Percentiles rank a stretch among this genome's conserved stretches.
phyloP scores from a whole-genome alignment of 352 stramenopile genomes.

The Phytophthora podocarpi region DNA sequence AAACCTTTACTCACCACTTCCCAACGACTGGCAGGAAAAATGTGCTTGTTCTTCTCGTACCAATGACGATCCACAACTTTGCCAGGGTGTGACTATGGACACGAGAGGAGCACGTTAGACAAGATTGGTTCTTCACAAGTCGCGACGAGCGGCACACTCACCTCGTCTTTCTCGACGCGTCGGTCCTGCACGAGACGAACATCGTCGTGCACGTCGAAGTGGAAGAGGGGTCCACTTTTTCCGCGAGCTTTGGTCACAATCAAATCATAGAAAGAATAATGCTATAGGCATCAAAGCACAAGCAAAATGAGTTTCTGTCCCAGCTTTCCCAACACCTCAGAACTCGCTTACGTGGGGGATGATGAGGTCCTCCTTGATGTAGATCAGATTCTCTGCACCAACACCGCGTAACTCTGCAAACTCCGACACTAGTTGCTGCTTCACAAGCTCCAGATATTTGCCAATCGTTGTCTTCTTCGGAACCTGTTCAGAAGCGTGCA shows the following conservation, averaged over 20 bases:
- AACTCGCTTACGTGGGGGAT: slow-evolving; percentile 87
- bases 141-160: slow-evolving; percentile 14
- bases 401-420: slow-evolving; percentile 94
- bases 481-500: slow-evolving; percentile 40
- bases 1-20: slow-evolving; percentile 81
- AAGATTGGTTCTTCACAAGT: background rate
- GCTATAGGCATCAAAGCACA: slow-evolving; percentile 40
- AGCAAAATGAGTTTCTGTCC: slow-evolving; percentile 10
- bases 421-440: slow-evolving; percentile 90
- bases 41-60: slow-evolving; percentile 99
- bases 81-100: slow-evolving; percentile 91
- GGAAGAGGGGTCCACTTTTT: slow-evolving; percentile 97
- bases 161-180: slow-evolving; percentile 97
- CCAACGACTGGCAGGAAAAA: slow-evolving; percentile 98
- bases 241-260: slow-evolving; percentile 97
- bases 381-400: slow-evolving; percentile 94
- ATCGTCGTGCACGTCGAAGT: slow-evolving; percentile 97
- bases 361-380: slow-evolving; percentile 99
- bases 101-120: slow-evolving; percentile 9
- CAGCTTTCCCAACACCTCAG: background rate
- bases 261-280: slow-evolving; percentile 99
- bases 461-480: slow-evolving; percentile 93
- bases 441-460: slow-evolving; percentile 87
- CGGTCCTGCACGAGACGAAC: slow-evolving; percentile 92
- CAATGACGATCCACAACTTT: slow-evolving; percentile 98